These are phyloP conservation scores for Tetrahymena thermophila DNA, from an alignment of 73 alveolate species.

Conservation along the genomic window DNA sequence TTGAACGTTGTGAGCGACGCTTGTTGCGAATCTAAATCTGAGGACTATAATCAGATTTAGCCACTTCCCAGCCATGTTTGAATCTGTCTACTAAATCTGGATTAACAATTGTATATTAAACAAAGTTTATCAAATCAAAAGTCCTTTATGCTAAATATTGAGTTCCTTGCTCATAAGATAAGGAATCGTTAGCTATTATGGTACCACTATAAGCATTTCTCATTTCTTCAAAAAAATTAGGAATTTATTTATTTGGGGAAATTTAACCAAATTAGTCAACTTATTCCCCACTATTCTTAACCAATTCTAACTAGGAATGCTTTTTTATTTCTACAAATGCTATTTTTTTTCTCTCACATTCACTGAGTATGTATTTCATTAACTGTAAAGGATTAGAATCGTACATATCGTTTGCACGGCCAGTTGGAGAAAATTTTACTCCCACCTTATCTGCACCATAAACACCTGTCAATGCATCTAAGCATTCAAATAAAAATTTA, in stretches of 20 bases:
- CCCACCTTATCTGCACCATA: constrained; percentile 46
- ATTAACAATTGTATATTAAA: background rate
- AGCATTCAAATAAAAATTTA: constrained; percentile 56
- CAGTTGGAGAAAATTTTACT: constrained; percentile 44
- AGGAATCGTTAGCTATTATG: constrained; percentile 14
- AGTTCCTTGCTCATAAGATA: background rate
- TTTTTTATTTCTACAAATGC: constrained; percentile 41
- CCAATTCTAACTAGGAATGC: background rate
- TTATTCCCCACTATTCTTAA: background rate
- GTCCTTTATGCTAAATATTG: background rate
- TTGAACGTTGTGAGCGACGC: too few species aligned
- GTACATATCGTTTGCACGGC: constrained; percentile 29
- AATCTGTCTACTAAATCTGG: constrained; percentile 43
- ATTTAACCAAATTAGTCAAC: background rate
- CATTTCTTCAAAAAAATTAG: background rate
- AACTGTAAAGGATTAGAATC: constrained; percentile 48
- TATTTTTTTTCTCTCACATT: constrained; percentile 16
- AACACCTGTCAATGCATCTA: constrained; percentile 44
- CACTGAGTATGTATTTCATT: constrained; percentile 14
- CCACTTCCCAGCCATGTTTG: constrained; percentile 3
- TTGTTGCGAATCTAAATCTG: too few species aligned
- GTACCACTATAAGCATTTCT: constrained; percentile 2
- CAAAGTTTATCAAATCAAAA: constrained; percentile 18
- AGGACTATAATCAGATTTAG: constrained; percentile 6
- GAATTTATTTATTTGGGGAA: background rate